A percentile compares a stretch with the other conserved stretches of the same genome.
These are phyloP conservation scores for Fusarium brachygibbosum DNA, from an alignment of 2,329 filamentous ascomycete genomes.

Conservation along the genomic window DNA sequence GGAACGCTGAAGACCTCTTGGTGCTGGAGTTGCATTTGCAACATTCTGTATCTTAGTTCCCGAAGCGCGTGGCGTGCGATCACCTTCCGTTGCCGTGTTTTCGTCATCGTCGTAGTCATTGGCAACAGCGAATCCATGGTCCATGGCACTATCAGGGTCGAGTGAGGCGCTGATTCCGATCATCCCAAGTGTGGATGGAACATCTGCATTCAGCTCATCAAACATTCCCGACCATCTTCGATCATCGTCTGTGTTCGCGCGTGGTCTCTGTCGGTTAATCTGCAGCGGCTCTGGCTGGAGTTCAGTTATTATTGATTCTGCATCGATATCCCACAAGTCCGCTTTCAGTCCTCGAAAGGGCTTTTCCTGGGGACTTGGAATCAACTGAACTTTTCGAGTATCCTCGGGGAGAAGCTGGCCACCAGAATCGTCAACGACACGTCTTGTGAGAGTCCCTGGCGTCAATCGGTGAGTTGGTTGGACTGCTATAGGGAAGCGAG, in stretches of 20 bases:
- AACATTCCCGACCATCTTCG: constrained; percentile 35
- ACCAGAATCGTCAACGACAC: constrained; percentile 46
- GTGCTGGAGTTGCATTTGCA: constrained; percentile 3
- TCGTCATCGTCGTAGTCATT: neutral
- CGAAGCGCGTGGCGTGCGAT: constrained; percentile 11
- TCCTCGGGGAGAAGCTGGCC: constrained; percentile 42
- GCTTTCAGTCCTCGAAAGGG: constrained; percentile 40
- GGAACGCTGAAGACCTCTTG: constrained; percentile 25
- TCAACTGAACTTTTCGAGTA: constrained; percentile 29
- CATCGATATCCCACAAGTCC: constrained; percentile 40
- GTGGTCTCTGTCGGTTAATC: constrained; percentile 30
- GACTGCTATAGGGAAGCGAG: constrained; percentile 49
- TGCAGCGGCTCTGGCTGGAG: constrained; percentile 48
- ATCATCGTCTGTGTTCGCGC: constrained; percentile 12
- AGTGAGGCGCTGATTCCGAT: constrained; percentile 7
- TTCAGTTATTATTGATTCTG: constrained; percentile 34
- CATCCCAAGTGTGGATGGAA: constrained; percentile 7
- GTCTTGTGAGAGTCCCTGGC: constrained; percentile 41
- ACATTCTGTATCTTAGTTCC: constrained; percentile 9
- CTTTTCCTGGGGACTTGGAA: constrained; percentile 33
- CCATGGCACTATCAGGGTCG: neutral
- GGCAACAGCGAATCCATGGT: neutral
- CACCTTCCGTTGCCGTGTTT: constrained; percentile 1
- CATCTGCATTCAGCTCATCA: constrained; percentile 19
- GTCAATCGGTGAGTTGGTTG: constrained; percentile 45